phyloP scores from a whole-genome alignment of 108 stramenopile genomes.

The Epithemia pelagica region DNA sequence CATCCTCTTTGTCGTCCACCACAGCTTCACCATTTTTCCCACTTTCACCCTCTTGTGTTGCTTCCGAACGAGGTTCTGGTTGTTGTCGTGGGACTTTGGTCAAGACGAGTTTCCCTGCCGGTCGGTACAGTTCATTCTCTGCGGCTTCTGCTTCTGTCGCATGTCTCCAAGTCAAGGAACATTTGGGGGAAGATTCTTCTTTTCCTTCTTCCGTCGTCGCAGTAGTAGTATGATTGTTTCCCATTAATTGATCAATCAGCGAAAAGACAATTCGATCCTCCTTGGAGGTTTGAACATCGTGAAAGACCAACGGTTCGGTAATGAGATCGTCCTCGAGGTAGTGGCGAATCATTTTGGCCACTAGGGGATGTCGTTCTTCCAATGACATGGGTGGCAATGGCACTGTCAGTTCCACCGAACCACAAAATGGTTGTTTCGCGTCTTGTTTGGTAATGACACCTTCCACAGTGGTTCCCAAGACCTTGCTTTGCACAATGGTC shows the following conservation, averaged over 20 bases:
- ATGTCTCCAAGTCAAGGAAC: neutral
- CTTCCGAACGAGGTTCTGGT: constrained; percentile 7
- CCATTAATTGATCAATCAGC: constrained; percentile 30
- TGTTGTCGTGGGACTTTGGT: constrained; percentile 22
- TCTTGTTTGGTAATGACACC: constrained; percentile 50
- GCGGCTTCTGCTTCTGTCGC: neutral
- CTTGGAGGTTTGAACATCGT: constrained; percentile 43
- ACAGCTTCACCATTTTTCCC: neutral
- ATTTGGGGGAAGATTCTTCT: no score
- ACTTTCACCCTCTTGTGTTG: constrained; percentile 9
- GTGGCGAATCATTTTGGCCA: constrained; percentile 45
- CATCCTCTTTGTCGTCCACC: constrained; percentile 4
- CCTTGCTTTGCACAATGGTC: constrained; percentile 39
- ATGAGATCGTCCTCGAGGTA: constrained; percentile 40
- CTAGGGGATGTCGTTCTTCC: constrained; percentile 55
- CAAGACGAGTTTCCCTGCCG: constrained; percentile 26
- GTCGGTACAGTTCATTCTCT: constrained; percentile 2
- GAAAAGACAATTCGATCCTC: constrained; percentile 49
- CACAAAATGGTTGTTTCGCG: constrained; percentile 51
- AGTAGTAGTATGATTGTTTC: no score
- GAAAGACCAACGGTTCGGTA: constrained; percentile 40
- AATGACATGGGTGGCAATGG: constrained; percentile 30
- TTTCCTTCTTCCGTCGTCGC: no score
- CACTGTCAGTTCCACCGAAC: constrained; percentile 46
- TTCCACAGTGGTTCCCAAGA: constrained; percentile 37